Base-by-base conservation (phyloP, 495 filamentous ascomycete species). In the Penicillium ucsense region DNA sequence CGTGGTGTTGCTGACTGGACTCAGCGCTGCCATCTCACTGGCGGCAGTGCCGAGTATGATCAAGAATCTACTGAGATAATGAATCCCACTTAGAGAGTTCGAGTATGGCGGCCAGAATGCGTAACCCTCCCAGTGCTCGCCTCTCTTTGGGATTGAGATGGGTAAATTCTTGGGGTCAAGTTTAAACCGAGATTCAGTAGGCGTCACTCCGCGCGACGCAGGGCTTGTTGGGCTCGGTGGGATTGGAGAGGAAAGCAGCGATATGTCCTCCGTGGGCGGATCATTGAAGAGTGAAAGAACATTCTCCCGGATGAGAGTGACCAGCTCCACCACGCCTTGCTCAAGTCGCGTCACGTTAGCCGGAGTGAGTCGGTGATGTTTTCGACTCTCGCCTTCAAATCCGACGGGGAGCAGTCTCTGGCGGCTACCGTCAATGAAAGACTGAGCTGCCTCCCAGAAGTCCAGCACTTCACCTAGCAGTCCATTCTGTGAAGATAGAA, bases 21-120 rank as follows among this genome's bases (percentile, higher is more conserved):
- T 65, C 7, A 95, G 69, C 1, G 82, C 75, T 4, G 86, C 86
- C 81, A 97, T 85, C 56, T 95, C 88, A 41, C 84, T 83, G 1
- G 89, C 89, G 1, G 89, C 92, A 2, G 79, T 82, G 12, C 90
- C 89, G 12, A 96, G 78, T 9, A 94, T 71, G 4, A 77, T 74
- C 6, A 96, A 73, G 53, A 92, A 83, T 62, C 84, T 87, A 35
- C 80, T 74, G 8, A 98, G 76, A 55, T 95, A 95, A 60, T 94
- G 78, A 5, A 89, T 83, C 6, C 84, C 90, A 51, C 89, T 88
- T 10, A 98, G 65, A 0, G 89, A 89, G 57, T 95, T 97, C 4
- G 89, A 84, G 55, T 84, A 83, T 0, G 92, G 92, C 2, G 94
- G 89, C 87, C 94, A 95, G 66, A 98, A 98, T 1, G 92, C 91